Conservation (phyloP, 176 grass and related monocot species). For the Oryza coarctata region DNA sequence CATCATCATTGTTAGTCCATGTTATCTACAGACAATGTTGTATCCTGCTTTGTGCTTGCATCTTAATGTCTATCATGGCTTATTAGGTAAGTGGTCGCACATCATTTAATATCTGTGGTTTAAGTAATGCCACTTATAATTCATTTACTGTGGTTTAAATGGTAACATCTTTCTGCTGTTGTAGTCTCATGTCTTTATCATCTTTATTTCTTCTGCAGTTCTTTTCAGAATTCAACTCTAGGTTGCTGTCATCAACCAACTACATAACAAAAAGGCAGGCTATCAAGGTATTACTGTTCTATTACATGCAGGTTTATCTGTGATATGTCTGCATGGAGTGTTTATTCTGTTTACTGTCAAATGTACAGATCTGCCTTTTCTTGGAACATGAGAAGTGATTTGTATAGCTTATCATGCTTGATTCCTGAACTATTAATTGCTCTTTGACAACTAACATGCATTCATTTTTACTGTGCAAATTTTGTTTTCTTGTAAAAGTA, state of each 20-base stretch:
- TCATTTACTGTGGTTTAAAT: background rate
- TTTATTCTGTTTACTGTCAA: background rate
- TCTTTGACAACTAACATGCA: background rate
- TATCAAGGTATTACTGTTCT: conserved; percentile 68
- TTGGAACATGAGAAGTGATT: background rate
- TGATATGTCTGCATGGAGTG: background rate
- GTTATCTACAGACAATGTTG: conserved; percentile 8
- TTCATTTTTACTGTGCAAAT: background rate
- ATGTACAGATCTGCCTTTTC: background rate
- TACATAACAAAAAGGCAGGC: conserved; percentile 97
- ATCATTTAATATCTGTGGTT: background rate
- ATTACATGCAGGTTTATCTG: background rate
- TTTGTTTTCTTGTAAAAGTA: background rate
- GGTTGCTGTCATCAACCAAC: conserved; percentile 81
- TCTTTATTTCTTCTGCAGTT: conserved; percentile 56
- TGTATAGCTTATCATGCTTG: background rate
- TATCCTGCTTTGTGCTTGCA: background rate
- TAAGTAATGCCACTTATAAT: background rate
- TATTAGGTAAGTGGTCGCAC: background rate
- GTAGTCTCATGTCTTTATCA: conserved; percentile 24
- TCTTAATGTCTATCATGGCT: background rate
- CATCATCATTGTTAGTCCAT: conserved; percentile 8
- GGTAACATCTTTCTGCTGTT: conserved; percentile 1
- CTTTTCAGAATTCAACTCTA: conserved; percentile 90
- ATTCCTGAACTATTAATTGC: background rate